A percentile compares a stretch with the other conserved stretches of the same genome.
Conservation (phyloP, 2,329 filamentous ascomycete species). For the Hypomyces rosellus region DNA sequence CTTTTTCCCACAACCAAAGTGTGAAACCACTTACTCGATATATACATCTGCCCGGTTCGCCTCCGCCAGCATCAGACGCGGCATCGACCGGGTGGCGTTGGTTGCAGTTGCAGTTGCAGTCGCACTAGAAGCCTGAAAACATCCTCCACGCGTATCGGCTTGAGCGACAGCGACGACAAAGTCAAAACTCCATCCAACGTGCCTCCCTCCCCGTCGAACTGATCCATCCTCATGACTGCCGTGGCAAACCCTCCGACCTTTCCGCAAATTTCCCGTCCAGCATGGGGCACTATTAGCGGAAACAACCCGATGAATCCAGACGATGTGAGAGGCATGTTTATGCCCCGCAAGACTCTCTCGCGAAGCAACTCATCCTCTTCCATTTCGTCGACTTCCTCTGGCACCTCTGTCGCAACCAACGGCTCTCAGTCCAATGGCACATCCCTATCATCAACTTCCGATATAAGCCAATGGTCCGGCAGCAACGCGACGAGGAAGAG, state of each 20-base stretch:
- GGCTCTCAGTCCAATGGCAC: conserved; percentile 58
- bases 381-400: conserved; percentile 59
- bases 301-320: conserved; percentile 70
- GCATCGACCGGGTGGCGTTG: background rate
- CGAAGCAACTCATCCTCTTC: conserved; percentile 90
- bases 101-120: background rate
- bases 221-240: conserved; percentile 54
- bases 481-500: conserved; percentile 46
- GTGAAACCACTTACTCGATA: background rate
- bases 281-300: conserved; percentile 57
- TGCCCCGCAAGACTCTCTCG: conserved; percentile 80
- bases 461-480: conserved; percentile 44
- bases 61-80: too few species aligned
- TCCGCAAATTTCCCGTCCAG: conserved; percentile 56
- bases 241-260: conserved; percentile 61
- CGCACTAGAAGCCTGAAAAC: background rate
- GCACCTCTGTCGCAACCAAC: conserved; percentile 57
- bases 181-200: background rate
- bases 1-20: conserved; percentile 3
- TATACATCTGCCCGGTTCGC: conserved; percentile 1
- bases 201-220: background rate
- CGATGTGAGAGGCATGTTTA: conserved; percentile 81
- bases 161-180: background rate
- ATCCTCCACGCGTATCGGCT: too few species aligned
- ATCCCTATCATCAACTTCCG: conserved; percentile 38